These are phyloP conservation scores for Stentor coeruleus DNA, from an alignment of 73 alveolate genomes.

Conservation along the genomic window DNA sequence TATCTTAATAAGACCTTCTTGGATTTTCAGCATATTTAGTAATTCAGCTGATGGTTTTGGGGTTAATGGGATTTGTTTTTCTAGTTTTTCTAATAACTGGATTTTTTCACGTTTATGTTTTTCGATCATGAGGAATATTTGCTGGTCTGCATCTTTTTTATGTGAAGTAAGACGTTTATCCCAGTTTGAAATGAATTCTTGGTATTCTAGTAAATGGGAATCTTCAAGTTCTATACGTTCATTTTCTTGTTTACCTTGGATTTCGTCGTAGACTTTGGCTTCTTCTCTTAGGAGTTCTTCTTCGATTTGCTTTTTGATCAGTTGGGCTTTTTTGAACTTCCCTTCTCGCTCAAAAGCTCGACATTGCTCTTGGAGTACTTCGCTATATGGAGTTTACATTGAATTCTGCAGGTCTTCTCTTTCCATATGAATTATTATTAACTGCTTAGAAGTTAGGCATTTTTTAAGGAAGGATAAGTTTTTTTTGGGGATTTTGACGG, in stretches of 20 bases:
- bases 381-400: slow-evolving; percentile 12
- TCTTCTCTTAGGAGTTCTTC: slow-evolving; percentile 8
- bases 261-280: background rate
- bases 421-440: no score
- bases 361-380: background rate
- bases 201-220: slow-evolving; percentile 12
- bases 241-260: background rate
- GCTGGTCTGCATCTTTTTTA: slow-evolving; percentile 8
- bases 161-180: background rate
- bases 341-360: slow-evolving; percentile 3
- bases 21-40: slow-evolving; percentile 50
- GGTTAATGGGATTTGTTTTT: slow-evolving; percentile 38
- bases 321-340: slow-evolving; percentile 7
- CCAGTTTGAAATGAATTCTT: background rate
- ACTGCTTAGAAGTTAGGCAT: no score
- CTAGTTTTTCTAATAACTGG: slow-evolving; percentile 33
- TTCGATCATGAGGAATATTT: background rate
- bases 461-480: no score
- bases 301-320: background rate
- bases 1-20: slow-evolving; percentile 49
- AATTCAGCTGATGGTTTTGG: slow-evolving; percentile 54
- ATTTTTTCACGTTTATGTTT: slow-evolving; percentile 14
- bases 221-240: slow-evolving; percentile 25
- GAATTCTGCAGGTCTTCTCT: no score
- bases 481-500: no score